These are phyloP conservation scores for Bipolaris zeicola DNA, from an alignment of 2,329 filamentous ascomycete genomes.

Conservation along the genomic window DNA sequence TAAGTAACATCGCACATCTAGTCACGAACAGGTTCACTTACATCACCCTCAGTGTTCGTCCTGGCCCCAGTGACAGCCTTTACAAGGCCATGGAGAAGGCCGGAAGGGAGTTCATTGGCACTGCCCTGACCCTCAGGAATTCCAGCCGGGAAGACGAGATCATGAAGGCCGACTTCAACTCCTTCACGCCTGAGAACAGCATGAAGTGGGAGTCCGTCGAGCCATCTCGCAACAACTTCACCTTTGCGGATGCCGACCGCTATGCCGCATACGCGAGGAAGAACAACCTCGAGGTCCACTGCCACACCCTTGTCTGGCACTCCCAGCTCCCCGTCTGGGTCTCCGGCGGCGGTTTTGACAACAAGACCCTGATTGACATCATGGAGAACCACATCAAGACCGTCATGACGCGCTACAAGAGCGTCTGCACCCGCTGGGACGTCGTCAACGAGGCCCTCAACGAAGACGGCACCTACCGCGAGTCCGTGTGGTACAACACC, in stretches of 20 bases:
- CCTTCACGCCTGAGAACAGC: slow-evolving; percentile 31
- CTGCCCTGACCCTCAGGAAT: slow-evolving; percentile 34
- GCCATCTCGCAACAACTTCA: slow-evolving; percentile 47
- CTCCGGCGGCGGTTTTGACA: slow-evolving; percentile 44
- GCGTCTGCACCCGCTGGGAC: slow-evolving; percentile 49
- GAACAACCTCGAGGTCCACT: slow-evolving; percentile 45
- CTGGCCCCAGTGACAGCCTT: slow-evolving; percentile 24
- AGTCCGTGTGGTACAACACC: slow-evolving; percentile 49
- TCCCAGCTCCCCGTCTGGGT: slow-evolving; percentile 50
- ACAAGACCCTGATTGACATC: slow-evolving; percentile 49
- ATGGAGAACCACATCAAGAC: slow-evolving; percentile 52
- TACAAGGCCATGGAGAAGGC: slow-evolving; percentile 34
- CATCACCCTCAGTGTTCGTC: slow-evolving; percentile 7
- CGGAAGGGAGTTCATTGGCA: slow-evolving; percentile 32
- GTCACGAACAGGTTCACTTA: neutral
- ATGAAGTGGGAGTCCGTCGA: slow-evolving; percentile 49
- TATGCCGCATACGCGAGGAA: slow-evolving; percentile 43
- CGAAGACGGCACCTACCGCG: slow-evolving; percentile 54
- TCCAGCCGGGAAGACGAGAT: slow-evolving; percentile 33
- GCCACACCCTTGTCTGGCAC: slow-evolving; percentile 53
- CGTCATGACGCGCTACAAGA: slow-evolving; percentile 48
- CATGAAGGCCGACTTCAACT: slow-evolving; percentile 38
- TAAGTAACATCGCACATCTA: neutral
- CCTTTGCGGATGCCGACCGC: slow-evolving; percentile 45
- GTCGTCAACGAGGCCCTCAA: slow-evolving; percentile 45